Percentiles rank a stretch among this genome's conserved stretches.
Conservation (phyloP, 2,329 filamentous ascomycete species). For the Arthroderma sp. region DNA sequence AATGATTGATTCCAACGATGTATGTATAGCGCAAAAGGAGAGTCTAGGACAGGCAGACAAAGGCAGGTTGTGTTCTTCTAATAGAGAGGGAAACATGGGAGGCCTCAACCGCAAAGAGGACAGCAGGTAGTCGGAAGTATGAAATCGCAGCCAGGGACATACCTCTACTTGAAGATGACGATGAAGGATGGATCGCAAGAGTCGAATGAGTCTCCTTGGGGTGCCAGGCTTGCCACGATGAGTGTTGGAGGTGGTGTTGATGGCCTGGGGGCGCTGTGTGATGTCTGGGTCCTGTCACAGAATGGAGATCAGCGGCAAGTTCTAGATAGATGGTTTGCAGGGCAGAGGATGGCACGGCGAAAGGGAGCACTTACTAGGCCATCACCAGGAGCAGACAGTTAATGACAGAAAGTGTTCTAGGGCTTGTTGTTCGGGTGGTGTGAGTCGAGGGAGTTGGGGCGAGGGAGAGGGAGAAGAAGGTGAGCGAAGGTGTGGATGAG, state of each 20-base stretch:
- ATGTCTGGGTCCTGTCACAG: slow-evolving; percentile 4
- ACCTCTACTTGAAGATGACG: slow-evolving; percentile 8
- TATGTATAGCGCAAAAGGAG: neutral
- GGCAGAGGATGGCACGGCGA: neutral
- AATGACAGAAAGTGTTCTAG: neutral
- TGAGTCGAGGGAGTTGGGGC: neutral
- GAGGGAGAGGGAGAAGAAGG: neutral
- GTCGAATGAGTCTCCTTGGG: slow-evolving; percentile 3
- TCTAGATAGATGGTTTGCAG: neutral
- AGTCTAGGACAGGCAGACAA: neutral
- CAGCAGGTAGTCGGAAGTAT: neutral
- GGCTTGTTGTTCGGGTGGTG: neutral
- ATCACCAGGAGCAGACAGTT: neutral
- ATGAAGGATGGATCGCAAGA: slow-evolving; percentile 8
- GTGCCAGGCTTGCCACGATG: slow-evolving; percentile 6
- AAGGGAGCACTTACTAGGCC: neutral
- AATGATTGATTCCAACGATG: neutral
- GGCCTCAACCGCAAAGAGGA: too few species aligned
- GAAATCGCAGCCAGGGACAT: slow-evolving; percentile 6
- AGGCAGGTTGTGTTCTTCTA: neutral
- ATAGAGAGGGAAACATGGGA: neutral
- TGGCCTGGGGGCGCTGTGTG: slow-evolving; percentile 3
- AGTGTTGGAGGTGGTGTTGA: slow-evolving; percentile 6
- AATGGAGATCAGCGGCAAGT: slow-evolving; percentile 4
- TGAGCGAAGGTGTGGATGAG: neutral